Conservation (phyloP, 2,329 filamentous ascomycete species). For the Bipolaris sorokiniana region DNA sequence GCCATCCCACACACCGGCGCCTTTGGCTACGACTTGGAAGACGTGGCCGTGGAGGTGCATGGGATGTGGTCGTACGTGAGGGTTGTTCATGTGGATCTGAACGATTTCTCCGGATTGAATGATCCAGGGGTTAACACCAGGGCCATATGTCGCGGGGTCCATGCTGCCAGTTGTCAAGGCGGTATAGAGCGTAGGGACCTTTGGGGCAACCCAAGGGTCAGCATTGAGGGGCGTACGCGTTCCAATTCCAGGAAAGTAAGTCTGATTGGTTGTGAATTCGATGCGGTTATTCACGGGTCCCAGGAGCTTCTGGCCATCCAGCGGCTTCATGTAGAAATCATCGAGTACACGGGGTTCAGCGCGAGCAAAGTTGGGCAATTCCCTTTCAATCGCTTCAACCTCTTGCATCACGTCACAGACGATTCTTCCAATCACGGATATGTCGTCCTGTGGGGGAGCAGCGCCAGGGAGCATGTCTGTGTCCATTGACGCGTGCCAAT, state of each 20-base stretch:
- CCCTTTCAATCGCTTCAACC: not conserved
- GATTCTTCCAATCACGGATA: constrained; percentile 25
- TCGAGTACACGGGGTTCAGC: constrained; percentile 66
- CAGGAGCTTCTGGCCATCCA: constrained; percentile 67
- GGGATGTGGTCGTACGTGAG: constrained; percentile 40
- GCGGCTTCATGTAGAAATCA: constrained; percentile 72
- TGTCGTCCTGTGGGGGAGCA: constrained; percentile 24
- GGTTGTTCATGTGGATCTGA: constrained; percentile 49
- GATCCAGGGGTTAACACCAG: constrained; percentile 39
- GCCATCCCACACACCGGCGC: constrained; percentile 35
- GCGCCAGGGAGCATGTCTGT: constrained; percentile 55
- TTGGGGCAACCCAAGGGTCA: constrained; percentile 72
- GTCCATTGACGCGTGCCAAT: constrained; percentile 62
- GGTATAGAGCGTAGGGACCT: constrained; percentile 80
- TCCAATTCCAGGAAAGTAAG: constrained; percentile 66
- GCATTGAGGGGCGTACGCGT: constrained; percentile 58
- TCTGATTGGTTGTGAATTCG: constrained; percentile 63
- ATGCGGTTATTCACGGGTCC: constrained; percentile 66
- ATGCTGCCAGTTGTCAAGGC: constrained; percentile 64
- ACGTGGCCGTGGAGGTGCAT: constrained; percentile 58
- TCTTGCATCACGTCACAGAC: constrained; percentile 19
- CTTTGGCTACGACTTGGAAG: constrained; percentile 59
- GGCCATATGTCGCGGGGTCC: constrained; percentile 46
- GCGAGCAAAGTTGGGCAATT: constrained; percentile 58
- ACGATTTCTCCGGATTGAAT: constrained; percentile 43